Evolutionary conservation across 768 basidiomycete genomes (phyloP).

Genomic region (Phylloporus arenicola): DNA sequence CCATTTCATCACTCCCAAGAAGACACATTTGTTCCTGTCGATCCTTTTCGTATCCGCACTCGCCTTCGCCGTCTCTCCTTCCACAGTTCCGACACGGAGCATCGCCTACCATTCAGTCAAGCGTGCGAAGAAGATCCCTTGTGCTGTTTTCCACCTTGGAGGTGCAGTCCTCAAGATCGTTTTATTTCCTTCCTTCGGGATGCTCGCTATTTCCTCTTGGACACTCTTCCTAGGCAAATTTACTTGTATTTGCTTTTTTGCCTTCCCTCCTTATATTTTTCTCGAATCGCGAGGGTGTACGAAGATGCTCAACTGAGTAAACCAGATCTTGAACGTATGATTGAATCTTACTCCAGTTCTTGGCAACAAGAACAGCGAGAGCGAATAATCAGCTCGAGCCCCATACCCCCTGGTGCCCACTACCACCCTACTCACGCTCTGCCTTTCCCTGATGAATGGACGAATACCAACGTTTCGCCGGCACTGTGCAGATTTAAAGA

Average conservation of each 20-base stretch:
- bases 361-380: slow-evolving; percentile 12
- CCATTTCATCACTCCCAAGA: slow-evolving; percentile 48
- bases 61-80: slow-evolving; percentile 21
- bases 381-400: slow-evolving; percentile 18
- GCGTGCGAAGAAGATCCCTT: slow-evolving; percentile 18
- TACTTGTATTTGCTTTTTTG: slow-evolving; percentile 52
- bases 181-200: slow-evolving; percentile 16
- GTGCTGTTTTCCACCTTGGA: slow-evolving; percentile 18
- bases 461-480: slow-evolving; percentile 47
- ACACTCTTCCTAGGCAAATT: slow-evolving; percentile 38
- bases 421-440: slow-evolving; percentile 22
- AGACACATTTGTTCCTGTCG: slow-evolving; percentile 51
- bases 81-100: slow-evolving; percentile 19
- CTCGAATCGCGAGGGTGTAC: slow-evolving; percentile 70
- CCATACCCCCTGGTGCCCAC: slow-evolving; percentile 25
- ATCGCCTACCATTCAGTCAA: slow-evolving; percentile 13
- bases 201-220: slow-evolving; percentile 25
- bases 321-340: slow-evolving; percentile 62
- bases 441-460: slow-evolving; percentile 53
- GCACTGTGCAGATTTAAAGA: slow-evolving; percentile 57
- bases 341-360: slow-evolving; percentile 26
- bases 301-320: slow-evolving; percentile 73
- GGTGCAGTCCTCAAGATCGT: slow-evolving; percentile 11
- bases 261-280: slow-evolving; percentile 76
- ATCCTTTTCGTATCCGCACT: slow-evolving; percentile 42